Base-by-base conservation (phyloP, 176 grass and related monocot genomes). In the Hyparrhenia diplandra region DNA sequence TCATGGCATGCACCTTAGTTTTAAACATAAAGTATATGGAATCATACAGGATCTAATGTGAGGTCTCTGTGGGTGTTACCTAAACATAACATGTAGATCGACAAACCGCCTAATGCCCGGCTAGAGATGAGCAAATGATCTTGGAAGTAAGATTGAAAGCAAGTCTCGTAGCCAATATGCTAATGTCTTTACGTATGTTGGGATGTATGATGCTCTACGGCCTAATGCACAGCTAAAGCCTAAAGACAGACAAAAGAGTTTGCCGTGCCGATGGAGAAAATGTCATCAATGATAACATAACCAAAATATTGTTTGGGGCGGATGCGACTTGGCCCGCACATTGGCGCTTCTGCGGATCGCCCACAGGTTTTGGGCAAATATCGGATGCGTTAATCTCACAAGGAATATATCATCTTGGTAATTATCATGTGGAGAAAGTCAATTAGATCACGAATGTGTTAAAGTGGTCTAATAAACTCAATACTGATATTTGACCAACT, bases 291-390 rank as follows among this genome's bases (percentile, higher is more conserved):
- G 18, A 21, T 54, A 8, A 20, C 17, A 20, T 20, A 2, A 0
- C 0, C 5, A 52, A 7, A 47, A 52, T 52, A 21, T 54, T 51
- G 5, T 51, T n/a, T 49, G 0, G 17, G 5, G 1, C 6, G 3
- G 1, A 51, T 51, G 6, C 0, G 1, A 51, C 20, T 21, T 54
- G 20, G 18, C 49, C 17, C 2, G 6, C 2, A 54, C 0, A 7
- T 0, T 2, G 0, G 6, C 2, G 2, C 49, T 3, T 3, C 6
- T 1, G 0, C 3, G 49, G 18, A 18, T 54, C 0, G 6, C 0
- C 49, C 18, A 3, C 4, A 0, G 2, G 2, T 54, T 54, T 54
- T 5, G 0, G 2, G 7, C 2, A 21, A 54, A 2, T 0, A 1
- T 54, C 0, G 6, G 6, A 2, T 54, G 6, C 7, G 6, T 21